Evolutionary conservation across 495 filamentous ascomycete genomes (phyloP).

Genomic region (Parachaetomium inaequale): DNA sequence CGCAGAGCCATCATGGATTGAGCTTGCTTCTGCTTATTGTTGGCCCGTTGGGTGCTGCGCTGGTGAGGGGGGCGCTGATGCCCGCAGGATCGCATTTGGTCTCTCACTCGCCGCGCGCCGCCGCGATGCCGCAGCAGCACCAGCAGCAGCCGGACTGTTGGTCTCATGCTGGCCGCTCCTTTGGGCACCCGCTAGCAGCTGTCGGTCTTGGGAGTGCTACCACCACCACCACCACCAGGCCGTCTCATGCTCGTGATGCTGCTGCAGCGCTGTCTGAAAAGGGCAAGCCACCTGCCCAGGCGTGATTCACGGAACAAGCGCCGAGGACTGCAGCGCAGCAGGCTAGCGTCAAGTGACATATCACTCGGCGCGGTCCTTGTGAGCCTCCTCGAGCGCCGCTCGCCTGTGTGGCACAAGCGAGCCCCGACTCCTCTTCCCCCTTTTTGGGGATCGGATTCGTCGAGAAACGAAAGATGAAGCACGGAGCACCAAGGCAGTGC

Average conservation of each 20-base stretch:
- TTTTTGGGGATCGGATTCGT: background rate
- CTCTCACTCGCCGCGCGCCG: background rate
- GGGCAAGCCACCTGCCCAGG: background rate
- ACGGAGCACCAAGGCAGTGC: background rate
- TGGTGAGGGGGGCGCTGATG: background rate
- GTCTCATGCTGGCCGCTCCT: slow-evolving; percentile 4
- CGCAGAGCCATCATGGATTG: background rate
- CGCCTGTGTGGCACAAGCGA: background rate
- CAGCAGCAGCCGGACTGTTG: background rate
- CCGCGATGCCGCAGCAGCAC: slow-evolving; percentile 5
- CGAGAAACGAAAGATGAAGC: background rate
- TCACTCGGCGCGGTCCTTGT: background rate
- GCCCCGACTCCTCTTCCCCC: background rate
- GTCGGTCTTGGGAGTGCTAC: background rate
- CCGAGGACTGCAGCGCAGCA: background rate
- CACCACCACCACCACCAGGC: background rate
- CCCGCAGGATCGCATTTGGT: slow-evolving; percentile 7
- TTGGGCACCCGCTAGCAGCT: background rate
- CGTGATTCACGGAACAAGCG: background rate
- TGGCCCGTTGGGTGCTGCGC: background rate
- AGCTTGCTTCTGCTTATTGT: background rate
- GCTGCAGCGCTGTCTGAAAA: slow-evolving; percentile 4
- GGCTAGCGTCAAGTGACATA: background rate
- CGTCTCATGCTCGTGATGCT: background rate
- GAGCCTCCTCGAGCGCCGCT: background rate